Evolutionary conservation across 768 basidiomycete species (phyloP), one percentile per base, ranked within the genome.

Genomic region (Russula foetens): DNA sequence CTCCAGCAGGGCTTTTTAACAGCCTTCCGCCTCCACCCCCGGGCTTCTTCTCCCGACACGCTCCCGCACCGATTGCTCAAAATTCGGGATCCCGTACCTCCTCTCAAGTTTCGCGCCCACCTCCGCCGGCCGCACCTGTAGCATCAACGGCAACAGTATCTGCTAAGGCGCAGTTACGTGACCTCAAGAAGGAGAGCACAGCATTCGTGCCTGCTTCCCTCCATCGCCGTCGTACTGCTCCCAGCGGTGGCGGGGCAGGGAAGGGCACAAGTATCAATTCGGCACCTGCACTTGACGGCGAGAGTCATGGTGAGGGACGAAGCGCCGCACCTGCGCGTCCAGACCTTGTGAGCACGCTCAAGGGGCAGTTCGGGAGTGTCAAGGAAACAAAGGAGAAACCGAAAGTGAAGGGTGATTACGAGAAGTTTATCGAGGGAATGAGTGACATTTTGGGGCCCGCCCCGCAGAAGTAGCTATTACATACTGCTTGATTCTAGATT

Each of bases 131-230:
- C 2, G 60, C 73, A 9, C 72, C 77, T 11, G 75, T 72, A 46
- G 62, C 77, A 17, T 77, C 76, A 1, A 74, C 81, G 7, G 92
- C 90, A 1, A 88, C 82, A 2, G 85, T 98, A 53, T 86, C 83
- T 23, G 93, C 94, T 2, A 92, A 78, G 47, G 92, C 97, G 4
- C 80, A 92, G 69, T 73, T 99, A 53, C 88, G 96, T 15, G 92
- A 99, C 73, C 77, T 98, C 62, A 92, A 94, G 75, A 94, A 92
- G 72, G 97, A 99, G 71, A 88, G 90, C 9, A 96, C 92, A 0
- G 84, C 90, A 0, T 98, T 99, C 68, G 83, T 98, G 4, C 97
- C 97, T 4, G 71, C 85, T 2, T 78, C 88, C 3, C 73, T 96
- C 53, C 92, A 91, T 72, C 83, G 90, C 49, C 93, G 88, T 72